Evolutionary conservation across 1,284 basidiomycete genomes (phyloP).

Genomic region (Marasmius tenuissimus): DNA sequence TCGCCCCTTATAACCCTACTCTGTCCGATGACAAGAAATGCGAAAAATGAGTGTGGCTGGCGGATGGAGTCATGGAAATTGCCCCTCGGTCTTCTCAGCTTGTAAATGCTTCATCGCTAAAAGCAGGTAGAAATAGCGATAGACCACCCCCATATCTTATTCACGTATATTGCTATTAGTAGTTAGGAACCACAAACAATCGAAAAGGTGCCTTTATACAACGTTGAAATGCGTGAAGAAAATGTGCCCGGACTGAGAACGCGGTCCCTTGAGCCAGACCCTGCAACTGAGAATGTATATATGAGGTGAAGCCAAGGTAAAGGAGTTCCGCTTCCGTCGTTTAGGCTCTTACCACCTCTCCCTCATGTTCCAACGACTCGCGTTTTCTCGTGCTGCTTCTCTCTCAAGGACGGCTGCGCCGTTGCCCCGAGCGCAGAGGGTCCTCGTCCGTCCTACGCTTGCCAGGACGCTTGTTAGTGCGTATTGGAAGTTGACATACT

Average conservation of each 20-base stretch:
- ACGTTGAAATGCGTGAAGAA: too few relatives aligned
- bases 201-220: too few relatives aligned
- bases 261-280: too few relatives aligned
- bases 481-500: constrained; percentile 21
- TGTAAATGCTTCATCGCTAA: too few relatives aligned
- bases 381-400: constrained; percentile 7
- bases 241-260: too few relatives aligned
- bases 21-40: not conserved
- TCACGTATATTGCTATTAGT: too few relatives aligned
- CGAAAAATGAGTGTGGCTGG: not conserved
- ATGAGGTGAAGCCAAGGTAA: too few relatives aligned
- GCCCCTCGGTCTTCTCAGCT: not conserved
- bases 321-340: not conserved
- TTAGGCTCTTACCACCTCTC: not conserved
- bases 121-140: too few relatives aligned
- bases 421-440: not conserved
- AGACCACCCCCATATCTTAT: too few relatives aligned
- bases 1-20: not conserved
- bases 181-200: too few relatives aligned
- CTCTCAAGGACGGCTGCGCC: not conserved
- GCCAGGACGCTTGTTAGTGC: constrained; percentile 33
- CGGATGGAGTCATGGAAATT: not conserved
- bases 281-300: too few relatives aligned
- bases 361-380: constrained; percentile 3
- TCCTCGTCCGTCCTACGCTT: not conserved